phyloP scores from a whole-genome alignment of 495 filamentous ascomycete species.

The Aspergillus heteromorphus region DNA sequence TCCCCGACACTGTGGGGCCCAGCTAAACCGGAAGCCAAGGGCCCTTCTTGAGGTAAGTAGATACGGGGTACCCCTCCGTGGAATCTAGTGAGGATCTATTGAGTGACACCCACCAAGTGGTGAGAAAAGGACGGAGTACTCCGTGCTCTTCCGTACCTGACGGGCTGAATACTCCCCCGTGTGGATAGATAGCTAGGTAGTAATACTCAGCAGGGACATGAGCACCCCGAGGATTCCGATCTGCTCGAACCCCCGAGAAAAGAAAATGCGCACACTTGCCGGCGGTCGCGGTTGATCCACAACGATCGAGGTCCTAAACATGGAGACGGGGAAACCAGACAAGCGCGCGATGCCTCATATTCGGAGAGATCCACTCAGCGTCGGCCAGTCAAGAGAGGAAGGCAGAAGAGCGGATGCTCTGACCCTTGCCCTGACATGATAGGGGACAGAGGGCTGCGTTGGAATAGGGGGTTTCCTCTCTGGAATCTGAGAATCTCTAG shows the following conservation, averaged over 20 bases:
- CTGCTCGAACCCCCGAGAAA: not conserved
- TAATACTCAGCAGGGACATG: too few relatives aligned
- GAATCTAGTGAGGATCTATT: conserved; percentile 1
- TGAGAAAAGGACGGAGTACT: too few relatives aligned
- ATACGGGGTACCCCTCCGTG: too few relatives aligned
- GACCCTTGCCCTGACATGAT: not conserved
- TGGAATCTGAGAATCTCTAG: not conserved
- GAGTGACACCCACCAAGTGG: too few relatives aligned
- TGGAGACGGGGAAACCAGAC: not conserved
- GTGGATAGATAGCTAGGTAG: too few relatives aligned
- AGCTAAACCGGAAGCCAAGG: not conserved
- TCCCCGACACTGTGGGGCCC: not conserved
- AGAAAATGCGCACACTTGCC: not conserved
- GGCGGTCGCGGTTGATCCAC: conserved; percentile 2
- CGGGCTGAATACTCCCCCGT: too few relatives aligned
- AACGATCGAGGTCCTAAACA: not conserved
- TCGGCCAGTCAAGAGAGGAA: not conserved
- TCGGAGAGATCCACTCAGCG: not conserved
- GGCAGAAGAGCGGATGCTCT: not conserved
- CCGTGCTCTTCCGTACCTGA: not conserved
- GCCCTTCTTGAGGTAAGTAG: too few relatives aligned
- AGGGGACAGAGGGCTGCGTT: not conserved
- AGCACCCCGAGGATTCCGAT: not conserved
- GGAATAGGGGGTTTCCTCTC: too few relatives aligned
- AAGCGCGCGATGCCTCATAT: conserved; percentile 8